Percentiles rank a stretch among this genome's conserved stretches.
phyloP scores from a whole-genome alignment of 257 asterid genomes.

The Leptodermis oblonga region DNA sequence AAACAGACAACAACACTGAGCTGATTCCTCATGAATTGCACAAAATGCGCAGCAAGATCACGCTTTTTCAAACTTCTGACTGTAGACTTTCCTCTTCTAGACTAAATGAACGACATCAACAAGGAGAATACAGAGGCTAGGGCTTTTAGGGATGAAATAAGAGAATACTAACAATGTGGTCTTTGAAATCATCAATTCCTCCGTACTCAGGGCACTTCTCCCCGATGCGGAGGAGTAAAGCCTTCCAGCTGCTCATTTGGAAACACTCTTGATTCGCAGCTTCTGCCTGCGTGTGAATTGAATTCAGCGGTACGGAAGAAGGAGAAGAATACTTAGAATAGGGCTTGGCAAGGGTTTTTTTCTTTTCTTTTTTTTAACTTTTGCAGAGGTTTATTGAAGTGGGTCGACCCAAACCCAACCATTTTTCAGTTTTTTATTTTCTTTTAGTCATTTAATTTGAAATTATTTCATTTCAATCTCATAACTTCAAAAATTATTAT shows the following conservation, averaged over 20 bases:
- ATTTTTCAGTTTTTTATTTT: no score
- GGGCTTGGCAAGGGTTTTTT: no score
- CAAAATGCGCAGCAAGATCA: neutral
- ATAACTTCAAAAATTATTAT: no score
- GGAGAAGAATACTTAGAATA: neutral
- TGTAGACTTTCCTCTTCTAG: neutral
- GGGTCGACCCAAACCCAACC: neutral
- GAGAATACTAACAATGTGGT: conserved; percentile 61
- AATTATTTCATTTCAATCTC: no score
- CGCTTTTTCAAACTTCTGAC: neutral
- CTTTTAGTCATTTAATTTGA: no score
- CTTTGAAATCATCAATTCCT: conserved; percentile 69
- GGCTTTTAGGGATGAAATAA: conserved; percentile 25
- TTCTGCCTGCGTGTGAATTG: neutral
- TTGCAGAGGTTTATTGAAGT: neutral
- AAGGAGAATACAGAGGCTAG: conserved; percentile 21
- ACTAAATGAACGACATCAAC: no score
- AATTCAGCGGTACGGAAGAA: neutral
- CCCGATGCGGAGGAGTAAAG: conserved; percentile 77
- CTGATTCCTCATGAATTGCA: no score
- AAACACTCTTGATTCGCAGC: neutral
- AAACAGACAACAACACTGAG: neutral
- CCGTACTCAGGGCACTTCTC: conserved; percentile 91
- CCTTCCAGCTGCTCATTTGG: conserved; percentile 78
- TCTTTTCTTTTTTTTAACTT: no score